Base-by-base conservation (phyloP, 768 basidiomycete genomes). In the Amanita pseudoporphyria region DNA sequence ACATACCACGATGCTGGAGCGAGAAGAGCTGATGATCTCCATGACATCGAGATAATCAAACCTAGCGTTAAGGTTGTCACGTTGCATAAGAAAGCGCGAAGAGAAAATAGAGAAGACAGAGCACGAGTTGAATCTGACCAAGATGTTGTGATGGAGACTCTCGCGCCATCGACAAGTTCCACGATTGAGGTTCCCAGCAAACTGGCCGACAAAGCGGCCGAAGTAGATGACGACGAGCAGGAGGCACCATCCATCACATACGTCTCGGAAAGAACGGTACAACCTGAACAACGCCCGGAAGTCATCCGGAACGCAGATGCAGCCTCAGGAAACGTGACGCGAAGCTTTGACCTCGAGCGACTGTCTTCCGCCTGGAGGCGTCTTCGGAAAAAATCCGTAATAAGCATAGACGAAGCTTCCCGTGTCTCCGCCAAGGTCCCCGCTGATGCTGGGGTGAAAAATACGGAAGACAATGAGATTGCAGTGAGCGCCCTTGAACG, bases 401-500 rank as follows among this genome's bases (percentile, higher is more conserved):
- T 18, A 21, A 9, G 12, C 22, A n/a, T 24, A 9, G 28, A 38
- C 2, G 51, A 30, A 18, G 26, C 22, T 18, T 1, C 47, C 6
- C 22, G 24, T 10, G 9, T 10, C 3, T 38, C 40, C 5, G 13
- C 21, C 4, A 57, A 56, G 42, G 56, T 68, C 6, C 60, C 64
- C 1, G 51, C 51, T 9, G 73, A 70, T 40, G 74, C 73, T 18
- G 63, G 73, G 1, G 56, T 76, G 1, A 56, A 62, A 3, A 71
- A 73, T 46, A 64, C 62, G 9, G 70, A 71, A 7, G 71, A 78
- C 28, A 77, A 84, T 44, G 69, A 75, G 12, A 71, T 66, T 12
- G 75, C 71, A 10, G 86, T 78, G 0, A 77, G 77, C 43, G 82
- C 82, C 0, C 78, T 99, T 2, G 76, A 87, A 9, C 78, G 94